Evolutionary conservation across 495 filamentous ascomycete genomes (phyloP).

Genomic region (Aspergillus incahuasiensis): DNA sequence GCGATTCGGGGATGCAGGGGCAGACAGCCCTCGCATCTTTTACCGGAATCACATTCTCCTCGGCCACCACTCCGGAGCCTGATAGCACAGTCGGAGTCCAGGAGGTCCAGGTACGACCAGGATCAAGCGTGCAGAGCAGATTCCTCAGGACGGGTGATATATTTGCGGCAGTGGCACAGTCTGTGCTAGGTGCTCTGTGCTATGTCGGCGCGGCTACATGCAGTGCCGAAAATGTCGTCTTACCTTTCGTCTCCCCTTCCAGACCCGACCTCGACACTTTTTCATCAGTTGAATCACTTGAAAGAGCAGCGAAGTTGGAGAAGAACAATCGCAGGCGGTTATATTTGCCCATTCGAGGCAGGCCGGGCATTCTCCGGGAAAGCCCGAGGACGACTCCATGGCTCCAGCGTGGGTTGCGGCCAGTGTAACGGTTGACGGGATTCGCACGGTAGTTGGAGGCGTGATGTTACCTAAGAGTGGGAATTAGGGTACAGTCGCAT

Average conservation of each 20-base stretch:
- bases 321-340: not conserved
- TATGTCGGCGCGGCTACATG: not conserved
- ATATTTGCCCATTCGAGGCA: not conserved
- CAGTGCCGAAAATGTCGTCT: not conserved
- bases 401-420: not conserved
- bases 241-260: not conserved
- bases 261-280: too few species aligned
- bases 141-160: not conserved
- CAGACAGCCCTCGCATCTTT: not conserved
- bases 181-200: not conserved
- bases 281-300: too few species aligned
- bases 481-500: not conserved
- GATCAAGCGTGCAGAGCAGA: not conserved
- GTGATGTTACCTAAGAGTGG: not conserved
- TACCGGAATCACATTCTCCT: slow-evolving; percentile 4
- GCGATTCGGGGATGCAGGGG: not conserved
- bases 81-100: not conserved
- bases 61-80: not conserved
- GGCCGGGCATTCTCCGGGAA: slow-evolving; percentile 9
- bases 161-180: not conserved
- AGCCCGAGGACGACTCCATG: not conserved
- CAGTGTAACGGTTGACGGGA: not conserved
- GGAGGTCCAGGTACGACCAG: not conserved
- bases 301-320: too few species aligned
- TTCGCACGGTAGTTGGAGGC: not conserved